Evolutionary conservation across 208 protist genomes (phyloP).

Genomic region (Crithidia acanthocephali): DNA sequence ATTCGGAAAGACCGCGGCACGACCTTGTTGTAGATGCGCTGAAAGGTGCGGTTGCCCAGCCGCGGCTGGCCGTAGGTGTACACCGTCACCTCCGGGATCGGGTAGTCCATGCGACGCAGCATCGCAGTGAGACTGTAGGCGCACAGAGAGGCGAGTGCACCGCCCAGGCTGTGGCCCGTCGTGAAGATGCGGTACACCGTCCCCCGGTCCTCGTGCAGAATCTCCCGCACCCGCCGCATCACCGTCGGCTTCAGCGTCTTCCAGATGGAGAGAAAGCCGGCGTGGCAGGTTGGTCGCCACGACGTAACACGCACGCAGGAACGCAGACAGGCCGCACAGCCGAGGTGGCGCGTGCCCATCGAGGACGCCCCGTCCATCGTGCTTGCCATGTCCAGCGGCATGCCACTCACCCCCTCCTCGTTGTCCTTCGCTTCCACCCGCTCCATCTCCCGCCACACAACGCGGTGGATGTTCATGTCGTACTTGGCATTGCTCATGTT

Average conservation of each 20-base stretch:
- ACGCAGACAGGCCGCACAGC: slow-evolving; percentile 35
- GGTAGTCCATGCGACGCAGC: slow-evolving; percentile 62
- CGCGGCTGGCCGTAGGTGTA: slow-evolving; percentile 93
- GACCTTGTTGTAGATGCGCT: slow-evolving; percentile 71
- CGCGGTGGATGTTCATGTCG: slow-evolving; percentile 73
- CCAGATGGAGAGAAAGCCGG: slow-evolving; percentile 89
- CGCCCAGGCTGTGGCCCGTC: slow-evolving; percentile 91
- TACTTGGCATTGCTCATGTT: slow-evolving; percentile 84
- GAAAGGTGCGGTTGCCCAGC: slow-evolving; percentile 81
- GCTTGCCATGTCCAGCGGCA: slow-evolving; percentile 3
- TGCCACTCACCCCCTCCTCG: neutral
- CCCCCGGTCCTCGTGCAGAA: slow-evolving; percentile 39
- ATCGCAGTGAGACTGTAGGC: slow-evolving; percentile 75
- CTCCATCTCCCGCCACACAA: slow-evolving; percentile 83
- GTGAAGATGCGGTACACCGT: slow-evolving; percentile 81
- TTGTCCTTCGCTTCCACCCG: slow-evolving; percentile 1
- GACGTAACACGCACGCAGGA: slow-evolving; percentile 31
- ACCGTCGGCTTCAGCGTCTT: slow-evolving; percentile 61
- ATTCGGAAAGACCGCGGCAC: slow-evolving; percentile 88
- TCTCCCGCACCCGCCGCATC: slow-evolving; percentile 46
- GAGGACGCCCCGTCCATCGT: slow-evolving; percentile 22
- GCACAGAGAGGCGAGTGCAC: slow-evolving; percentile 87
- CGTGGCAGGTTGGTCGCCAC: slow-evolving; percentile 75
- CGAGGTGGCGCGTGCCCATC: slow-evolving; percentile 28
- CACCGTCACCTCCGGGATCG: slow-evolving; percentile 75